A percentile compares a stretch with the other conserved stretches of the same genome.
Evolutionary conservation across 1,284 basidiomycete species (phyloP).

Genomic region (Salmacisia buchloeana): DNA sequence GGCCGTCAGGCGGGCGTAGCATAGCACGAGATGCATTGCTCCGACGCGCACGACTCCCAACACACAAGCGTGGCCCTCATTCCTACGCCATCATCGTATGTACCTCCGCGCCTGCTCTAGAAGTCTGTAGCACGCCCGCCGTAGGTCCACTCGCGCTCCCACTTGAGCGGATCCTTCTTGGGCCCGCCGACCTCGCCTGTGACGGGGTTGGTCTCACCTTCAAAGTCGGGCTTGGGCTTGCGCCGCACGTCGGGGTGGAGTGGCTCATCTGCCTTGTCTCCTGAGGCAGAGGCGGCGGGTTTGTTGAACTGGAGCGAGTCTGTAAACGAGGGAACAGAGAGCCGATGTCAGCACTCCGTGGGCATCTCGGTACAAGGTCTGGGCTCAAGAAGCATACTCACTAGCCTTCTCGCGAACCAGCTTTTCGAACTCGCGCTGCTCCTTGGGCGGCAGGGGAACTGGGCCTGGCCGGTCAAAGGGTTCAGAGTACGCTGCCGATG

Average conservation of each 20-base stretch:
- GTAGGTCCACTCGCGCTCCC: constrained; percentile 49
- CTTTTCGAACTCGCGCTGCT: constrained; percentile 53
- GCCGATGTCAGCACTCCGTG: constrained; percentile 10
- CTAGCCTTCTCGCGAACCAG: constrained; percentile 47
- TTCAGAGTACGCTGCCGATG: not conserved
- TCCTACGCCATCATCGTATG: too few species aligned
- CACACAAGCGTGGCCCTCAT: too few species aligned
- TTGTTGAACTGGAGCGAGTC: constrained; percentile 17
- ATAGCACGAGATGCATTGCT: too few species aligned
- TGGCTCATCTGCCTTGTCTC: constrained; percentile 9
- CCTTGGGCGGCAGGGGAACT: constrained; percentile 48
- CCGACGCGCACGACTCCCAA: too few species aligned
- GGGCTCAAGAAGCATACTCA: constrained; percentile 17
- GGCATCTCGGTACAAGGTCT: not conserved
- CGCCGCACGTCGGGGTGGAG: constrained; percentile 51
- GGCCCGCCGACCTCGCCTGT: constrained; percentile 60
- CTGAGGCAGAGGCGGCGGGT: not conserved
- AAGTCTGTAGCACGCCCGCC: constrained; percentile 49
- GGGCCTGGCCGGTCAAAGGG: constrained; percentile 49
- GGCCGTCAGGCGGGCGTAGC: too few species aligned
- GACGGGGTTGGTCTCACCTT: constrained; percentile 57
- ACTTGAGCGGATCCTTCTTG: constrained; percentile 57
- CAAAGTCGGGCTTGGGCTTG: constrained; percentile 53
- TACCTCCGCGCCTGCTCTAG: constrained; percentile 12
- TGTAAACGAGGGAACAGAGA: not conserved